A percentile compares a stretch with the other conserved stretches of the same genome.
Conservation (phyloP, 371 early-diverging fungal genomes). For the Mortierella sp. region DNA sequence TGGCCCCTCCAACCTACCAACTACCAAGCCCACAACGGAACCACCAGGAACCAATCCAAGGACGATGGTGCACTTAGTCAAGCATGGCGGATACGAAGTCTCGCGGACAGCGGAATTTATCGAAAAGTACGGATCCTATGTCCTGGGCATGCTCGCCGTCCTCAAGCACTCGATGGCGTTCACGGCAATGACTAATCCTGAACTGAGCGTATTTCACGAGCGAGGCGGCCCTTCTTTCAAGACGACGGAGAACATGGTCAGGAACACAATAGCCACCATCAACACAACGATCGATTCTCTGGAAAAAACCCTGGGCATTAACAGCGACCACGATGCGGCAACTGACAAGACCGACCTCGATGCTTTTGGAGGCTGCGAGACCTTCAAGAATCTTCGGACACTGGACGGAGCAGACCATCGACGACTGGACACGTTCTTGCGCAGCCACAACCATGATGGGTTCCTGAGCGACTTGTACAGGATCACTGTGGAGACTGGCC, state of each 20-base stretch:
- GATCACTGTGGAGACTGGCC: background rate
- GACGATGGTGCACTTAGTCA: conserved; percentile 7
- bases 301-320: background rate
- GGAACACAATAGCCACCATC: background rate
- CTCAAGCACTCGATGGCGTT: background rate
- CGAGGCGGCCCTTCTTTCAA: background rate
- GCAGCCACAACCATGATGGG: background rate
- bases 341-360: background rate
- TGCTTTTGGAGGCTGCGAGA: background rate
- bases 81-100: conserved; percentile 14
- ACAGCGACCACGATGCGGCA: background rate
- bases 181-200: background rate
- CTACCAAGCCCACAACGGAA: background rate
- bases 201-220: background rate
- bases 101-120: conserved; percentile 2
- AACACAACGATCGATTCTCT: background rate
- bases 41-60: background rate
- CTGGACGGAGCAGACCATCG: background rate
- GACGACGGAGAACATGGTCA: background rate
- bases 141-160: conserved; percentile 15
- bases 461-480: conserved; percentile 5
- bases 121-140: conserved; percentile 12
- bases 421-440: conserved; percentile 2
- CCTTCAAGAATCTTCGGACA: background rate
- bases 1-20: background rate